A percentile compares a stretch with the other conserved stretches of the same genome.
These are phyloP conservation scores for Scheffersomyces ergatensis DNA, from an alignment of 805 yeast species.

Conservation along the genomic window DNA sequence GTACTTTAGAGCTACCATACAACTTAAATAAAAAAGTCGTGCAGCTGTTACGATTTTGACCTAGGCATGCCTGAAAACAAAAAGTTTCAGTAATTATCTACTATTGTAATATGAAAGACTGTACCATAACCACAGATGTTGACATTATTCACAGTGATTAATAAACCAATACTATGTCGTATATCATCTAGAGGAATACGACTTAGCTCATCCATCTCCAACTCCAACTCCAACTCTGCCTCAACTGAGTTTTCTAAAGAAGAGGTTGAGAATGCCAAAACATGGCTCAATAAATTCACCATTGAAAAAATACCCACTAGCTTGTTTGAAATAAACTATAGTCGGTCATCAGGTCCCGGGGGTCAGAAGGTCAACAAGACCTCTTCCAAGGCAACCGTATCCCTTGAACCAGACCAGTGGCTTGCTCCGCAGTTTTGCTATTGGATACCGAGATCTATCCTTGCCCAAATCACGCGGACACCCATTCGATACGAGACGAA, in stretches of 20 bases:
- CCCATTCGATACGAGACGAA: slow-evolving; percentile 55
- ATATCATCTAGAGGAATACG: too few relatives aligned
- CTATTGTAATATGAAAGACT: too few relatives aligned
- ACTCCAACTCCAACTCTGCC: too few relatives aligned
- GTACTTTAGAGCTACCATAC: too few relatives aligned
- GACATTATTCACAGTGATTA: too few relatives aligned
- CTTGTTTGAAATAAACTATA: slow-evolving; percentile 43
- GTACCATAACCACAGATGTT: too few relatives aligned
- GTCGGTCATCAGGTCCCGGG: slow-evolving; percentile 79
- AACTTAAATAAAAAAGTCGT: too few relatives aligned
- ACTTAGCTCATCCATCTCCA: too few relatives aligned
- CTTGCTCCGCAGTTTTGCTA: slow-evolving; percentile 30
- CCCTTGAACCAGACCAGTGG: slow-evolving; percentile 44
- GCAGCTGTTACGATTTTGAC: too few relatives aligned
- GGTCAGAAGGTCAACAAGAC: slow-evolving; percentile 85
- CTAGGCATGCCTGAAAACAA: too few relatives aligned
- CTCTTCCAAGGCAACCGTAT: slow-evolving; percentile 63
- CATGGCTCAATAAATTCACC: slow-evolving; percentile 40
- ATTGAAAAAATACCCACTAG: slow-evolving; percentile 40
- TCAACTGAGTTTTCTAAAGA: slow-evolving; percentile 15
- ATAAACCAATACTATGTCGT: too few relatives aligned
- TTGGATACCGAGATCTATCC: slow-evolving; percentile 62
- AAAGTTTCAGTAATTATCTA: too few relatives aligned
- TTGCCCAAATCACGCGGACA: slow-evolving; percentile 35
- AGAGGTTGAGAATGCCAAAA: slow-evolving; percentile 31